These are phyloP conservation scores for Spergularia marina DNA, from an alignment of 148 eudicot species.

Conservation along the genomic window DNA sequence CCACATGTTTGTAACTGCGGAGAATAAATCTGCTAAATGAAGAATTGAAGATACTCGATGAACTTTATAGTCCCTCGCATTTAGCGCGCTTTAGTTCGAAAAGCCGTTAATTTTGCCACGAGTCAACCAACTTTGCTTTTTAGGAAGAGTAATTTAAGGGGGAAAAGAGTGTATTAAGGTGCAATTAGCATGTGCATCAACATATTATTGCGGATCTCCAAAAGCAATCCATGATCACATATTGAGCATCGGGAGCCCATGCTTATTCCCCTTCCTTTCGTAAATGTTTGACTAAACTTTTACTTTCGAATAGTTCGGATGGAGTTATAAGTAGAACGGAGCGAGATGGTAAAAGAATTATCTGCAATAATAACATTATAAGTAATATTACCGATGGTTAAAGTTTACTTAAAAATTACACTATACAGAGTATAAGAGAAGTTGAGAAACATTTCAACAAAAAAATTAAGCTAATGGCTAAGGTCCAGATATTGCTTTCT, in stretches of 20 bases:
- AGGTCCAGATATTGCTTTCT: too few species aligned
- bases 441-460: too few species aligned
- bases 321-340: too few species aligned
- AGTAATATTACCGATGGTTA: too few species aligned
- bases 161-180: conserved; percentile 22
- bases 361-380: too few species aligned
- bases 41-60: too few species aligned
- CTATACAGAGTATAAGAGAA: too few species aligned
- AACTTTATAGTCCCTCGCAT: not conserved
- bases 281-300: conserved; percentile 20
- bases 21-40: not conserved
- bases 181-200: conserved; percentile 20
- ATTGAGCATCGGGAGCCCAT: conserved; percentile 19
- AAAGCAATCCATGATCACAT: conserved; percentile 17
- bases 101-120: not conserved
- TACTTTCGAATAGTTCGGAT: too few species aligned
- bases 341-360: too few species aligned
- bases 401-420: too few species aligned
- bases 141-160: conserved; percentile 33
- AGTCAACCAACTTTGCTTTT: conserved; percentile 20
- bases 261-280: not conserved
- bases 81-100: not conserved
- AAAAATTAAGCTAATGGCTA: too few species aligned
- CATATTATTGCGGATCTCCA: conserved; percentile 17
- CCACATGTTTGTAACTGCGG: not conserved